phyloP scores from a whole-genome alignment of 139 green algal genomes.

The Haematococcus lacustris region DNA sequence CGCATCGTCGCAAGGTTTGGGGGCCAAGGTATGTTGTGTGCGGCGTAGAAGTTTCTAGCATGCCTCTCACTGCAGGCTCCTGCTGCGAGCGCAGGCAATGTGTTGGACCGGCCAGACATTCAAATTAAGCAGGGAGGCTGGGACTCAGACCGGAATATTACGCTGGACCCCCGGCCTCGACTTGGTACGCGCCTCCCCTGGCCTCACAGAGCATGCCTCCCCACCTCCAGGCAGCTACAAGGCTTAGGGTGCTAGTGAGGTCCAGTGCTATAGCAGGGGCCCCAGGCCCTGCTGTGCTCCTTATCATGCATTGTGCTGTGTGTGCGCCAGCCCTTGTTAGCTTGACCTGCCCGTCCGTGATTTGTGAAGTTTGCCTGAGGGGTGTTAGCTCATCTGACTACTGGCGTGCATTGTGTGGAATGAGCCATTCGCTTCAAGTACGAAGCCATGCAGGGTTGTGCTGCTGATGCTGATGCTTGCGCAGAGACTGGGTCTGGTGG shows the following conservation, averaged over 20 bases:
- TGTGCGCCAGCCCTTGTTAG: not conserved
- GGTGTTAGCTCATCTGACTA: not conserved
- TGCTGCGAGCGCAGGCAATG: constrained; percentile 1
- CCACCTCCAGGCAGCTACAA: no score
- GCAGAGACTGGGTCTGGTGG: not conserved
- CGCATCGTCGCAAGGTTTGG: no score
- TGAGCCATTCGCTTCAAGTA: not conserved
- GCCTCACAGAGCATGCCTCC: no score
- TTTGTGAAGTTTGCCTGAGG: not conserved
- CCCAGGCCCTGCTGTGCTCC: no score
- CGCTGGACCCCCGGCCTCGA: not conserved
- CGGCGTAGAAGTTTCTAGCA: no score
- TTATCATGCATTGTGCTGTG: no score
- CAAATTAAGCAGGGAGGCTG: not conserved
- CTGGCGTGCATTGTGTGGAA: not conserved
- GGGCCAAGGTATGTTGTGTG: no score
- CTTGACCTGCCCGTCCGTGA: not conserved
- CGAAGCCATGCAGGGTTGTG: no score
- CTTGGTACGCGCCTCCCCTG: no score
- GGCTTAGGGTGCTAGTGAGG: no score
- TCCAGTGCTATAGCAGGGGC: no score
- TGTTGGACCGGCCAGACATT: not conserved
- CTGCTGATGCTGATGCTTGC: not conserved
- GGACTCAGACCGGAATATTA: not conserved
- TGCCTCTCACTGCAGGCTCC: no score